Evolutionary conservation across 2,329 filamentous ascomycete species (phyloP).

Genomic region (Aureobasidium vineae): DNA sequence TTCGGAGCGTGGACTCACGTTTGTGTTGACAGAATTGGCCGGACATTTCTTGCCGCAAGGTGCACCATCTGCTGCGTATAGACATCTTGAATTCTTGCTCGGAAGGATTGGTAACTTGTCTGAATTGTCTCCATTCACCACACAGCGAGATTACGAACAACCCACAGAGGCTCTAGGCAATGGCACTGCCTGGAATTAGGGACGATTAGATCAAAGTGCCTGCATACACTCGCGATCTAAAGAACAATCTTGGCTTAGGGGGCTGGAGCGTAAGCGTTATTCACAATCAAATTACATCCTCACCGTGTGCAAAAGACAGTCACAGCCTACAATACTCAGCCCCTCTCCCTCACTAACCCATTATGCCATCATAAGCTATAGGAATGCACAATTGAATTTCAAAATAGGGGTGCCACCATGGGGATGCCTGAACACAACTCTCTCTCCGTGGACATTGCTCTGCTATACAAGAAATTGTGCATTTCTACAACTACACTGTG

Average conservation of each 20-base stretch:
- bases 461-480: neutral
- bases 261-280: neutral
- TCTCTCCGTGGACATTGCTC: neutral
- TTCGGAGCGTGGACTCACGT: conserved; percentile 35
- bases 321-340: too few species aligned
- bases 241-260: neutral
- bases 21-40: conserved; percentile 33
- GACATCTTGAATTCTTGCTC: conserved; percentile 15
- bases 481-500: neutral
- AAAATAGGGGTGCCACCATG: neutral
- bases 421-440: neutral
- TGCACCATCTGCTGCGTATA: conserved; percentile 8
- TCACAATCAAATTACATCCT: too few species aligned
- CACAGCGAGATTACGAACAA: conserved; percentile 34
- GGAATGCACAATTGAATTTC: neutral
- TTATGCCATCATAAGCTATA: neutral
- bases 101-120: conserved; percentile 44
- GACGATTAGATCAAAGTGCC: neutral
- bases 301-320: too few species aligned
- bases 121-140: conserved; percentile 40
- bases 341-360: too few species aligned
- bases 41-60: conserved; percentile 31
- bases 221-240: neutral
- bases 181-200: conserved; percentile 4
- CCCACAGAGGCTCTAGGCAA: neutral